Conservation (phyloP, 2,329 filamentous ascomycete genomes). For the Colletotrichum falcatum region DNA sequence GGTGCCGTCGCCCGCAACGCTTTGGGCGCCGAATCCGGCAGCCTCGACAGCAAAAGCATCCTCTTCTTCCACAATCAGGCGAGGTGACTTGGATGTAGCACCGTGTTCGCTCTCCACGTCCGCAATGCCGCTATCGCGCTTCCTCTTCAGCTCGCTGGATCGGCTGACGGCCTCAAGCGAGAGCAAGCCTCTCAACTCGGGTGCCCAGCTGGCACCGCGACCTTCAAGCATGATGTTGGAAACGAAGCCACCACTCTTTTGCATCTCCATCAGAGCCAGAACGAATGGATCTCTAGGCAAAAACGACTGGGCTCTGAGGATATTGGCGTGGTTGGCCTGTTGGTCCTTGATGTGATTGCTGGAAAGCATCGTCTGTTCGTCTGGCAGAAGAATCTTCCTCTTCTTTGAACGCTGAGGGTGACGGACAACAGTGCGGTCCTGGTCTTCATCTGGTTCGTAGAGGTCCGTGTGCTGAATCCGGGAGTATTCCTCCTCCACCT, state of each 20-base stretch:
- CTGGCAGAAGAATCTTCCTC: slow-evolving; percentile 85
- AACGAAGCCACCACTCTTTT: slow-evolving; percentile 90
- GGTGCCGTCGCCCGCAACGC: slow-evolving; percentile 68
- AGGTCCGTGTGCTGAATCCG: slow-evolving; percentile 66
- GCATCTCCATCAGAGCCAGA: slow-evolving; percentile 89
- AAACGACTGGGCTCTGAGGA: slow-evolving; percentile 84
- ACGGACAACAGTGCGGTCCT: slow-evolving; percentile 69
- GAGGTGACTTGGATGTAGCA: slow-evolving; percentile 72
- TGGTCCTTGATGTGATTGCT: slow-evolving; percentile 85
- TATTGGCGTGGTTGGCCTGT: slow-evolving; percentile 86
- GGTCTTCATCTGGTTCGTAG: slow-evolving; percentile 71
- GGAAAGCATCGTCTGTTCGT: slow-evolving; percentile 82
- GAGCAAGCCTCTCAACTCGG: slow-evolving; percentile 92
- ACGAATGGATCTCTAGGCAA: slow-evolving; percentile 89
- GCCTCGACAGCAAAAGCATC: slow-evolving; percentile 66
- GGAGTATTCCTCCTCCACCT: slow-evolving; percentile 69
- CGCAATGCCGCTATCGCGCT: slow-evolving; percentile 88
- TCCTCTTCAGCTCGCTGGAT: slow-evolving; percentile 87
- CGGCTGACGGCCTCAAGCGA: slow-evolving; percentile 84
- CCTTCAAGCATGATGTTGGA: slow-evolving; percentile 87
- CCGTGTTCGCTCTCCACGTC: slow-evolving; percentile 78
- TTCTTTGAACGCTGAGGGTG: slow-evolving; percentile 79
- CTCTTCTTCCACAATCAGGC: slow-evolving; percentile 75
- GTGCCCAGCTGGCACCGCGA: slow-evolving; percentile 84
- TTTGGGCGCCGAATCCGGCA: slow-evolving; percentile 65